Percentiles rank a stretch among this genome's conserved stretches.
These are phyloP conservation scores for Pogostemon cablin DNA, from an alignment of 257 asterid genomes.

Conservation along the genomic window DNA sequence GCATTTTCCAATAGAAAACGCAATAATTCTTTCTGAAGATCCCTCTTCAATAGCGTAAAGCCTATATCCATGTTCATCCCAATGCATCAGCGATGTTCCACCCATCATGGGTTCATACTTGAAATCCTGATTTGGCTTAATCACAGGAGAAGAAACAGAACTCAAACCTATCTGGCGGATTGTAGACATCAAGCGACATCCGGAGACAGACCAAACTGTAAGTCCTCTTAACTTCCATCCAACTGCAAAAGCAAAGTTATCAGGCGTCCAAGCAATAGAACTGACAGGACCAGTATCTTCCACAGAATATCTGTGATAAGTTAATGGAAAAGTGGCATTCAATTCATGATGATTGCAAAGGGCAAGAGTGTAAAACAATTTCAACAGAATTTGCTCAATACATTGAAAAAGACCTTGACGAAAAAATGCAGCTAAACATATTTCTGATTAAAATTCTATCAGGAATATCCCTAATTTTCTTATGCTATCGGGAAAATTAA, in stretches of 20 bases:
- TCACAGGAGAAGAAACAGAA: constrained; percentile 90
- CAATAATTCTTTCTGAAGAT: constrained; percentile 83
- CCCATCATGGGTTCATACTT: constrained; percentile 97
- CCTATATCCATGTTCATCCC: constrained; percentile 98
- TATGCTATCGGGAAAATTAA: neutral
- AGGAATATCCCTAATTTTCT: constrained; percentile 1
- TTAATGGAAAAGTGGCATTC: constrained; percentile 23
- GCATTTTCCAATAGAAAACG: constrained; percentile 96
- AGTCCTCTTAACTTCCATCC: constrained; percentile 99
- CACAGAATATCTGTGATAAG: constrained; percentile 69
- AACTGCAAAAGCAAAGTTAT: constrained; percentile 93
- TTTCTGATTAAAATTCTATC: constrained; percentile 8
- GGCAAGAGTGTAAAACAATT: constrained; percentile 7
- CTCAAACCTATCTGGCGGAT: constrained; percentile 90
- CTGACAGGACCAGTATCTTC: constrained; percentile 98
- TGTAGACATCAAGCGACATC: constrained; percentile 98
- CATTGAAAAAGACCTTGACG: constrained; percentile 5
- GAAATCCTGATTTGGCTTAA: constrained; percentile 75
- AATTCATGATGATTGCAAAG: constrained; percentile 26
- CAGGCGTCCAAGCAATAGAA: constrained; percentile 98
- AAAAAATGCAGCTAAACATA: constrained; percentile 17
- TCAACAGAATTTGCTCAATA: constrained; percentile 8
- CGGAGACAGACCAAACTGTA: constrained; percentile 98
- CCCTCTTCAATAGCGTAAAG: constrained; percentile 93
- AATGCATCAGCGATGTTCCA: constrained; percentile 85